Percentiles rank a stretch among this genome's conserved stretches.
Conservation (phyloP, 768 basidiomycete species). For the Polyporus arcularius region DNA sequence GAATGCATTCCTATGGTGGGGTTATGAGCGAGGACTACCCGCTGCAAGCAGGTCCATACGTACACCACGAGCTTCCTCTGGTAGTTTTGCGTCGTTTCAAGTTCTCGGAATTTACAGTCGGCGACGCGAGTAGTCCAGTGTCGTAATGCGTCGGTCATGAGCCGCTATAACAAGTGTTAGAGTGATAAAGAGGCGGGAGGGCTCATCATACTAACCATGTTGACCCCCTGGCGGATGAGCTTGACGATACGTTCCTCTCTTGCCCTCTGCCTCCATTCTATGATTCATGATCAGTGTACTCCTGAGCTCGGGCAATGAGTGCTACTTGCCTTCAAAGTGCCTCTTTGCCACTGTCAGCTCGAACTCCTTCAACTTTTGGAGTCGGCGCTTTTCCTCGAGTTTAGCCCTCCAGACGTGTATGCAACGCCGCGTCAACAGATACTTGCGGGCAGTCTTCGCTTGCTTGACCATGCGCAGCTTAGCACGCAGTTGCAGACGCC, state of each 20-base stretch:
- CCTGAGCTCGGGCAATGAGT: background rate
- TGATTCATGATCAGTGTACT: background rate
- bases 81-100: constrained; percentile 57
- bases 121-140: constrained; percentile 77
- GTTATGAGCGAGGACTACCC: background rate
- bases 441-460: constrained; percentile 55
- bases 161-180: constrained; percentile 42
- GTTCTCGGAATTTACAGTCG: constrained; percentile 69
- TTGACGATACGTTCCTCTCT: constrained; percentile 41
- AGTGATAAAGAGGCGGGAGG: background rate
- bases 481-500: constrained; percentile 57
- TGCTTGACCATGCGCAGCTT: constrained; percentile 52
- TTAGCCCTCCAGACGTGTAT: constrained; percentile 52
- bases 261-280: constrained; percentile 51
- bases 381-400: constrained; percentile 44
- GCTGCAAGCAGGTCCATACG: constrained; percentile 4
- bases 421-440: constrained; percentile 47
- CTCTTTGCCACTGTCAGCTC: constrained; percentile 39
- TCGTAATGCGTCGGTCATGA: constrained; percentile 47
- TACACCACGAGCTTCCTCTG: constrained; percentile 42
- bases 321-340: constrained; percentile 37
- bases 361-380: constrained; percentile 46
- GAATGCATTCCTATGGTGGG: constrained; percentile 50
- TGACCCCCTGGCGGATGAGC: constrained; percentile 40
- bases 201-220: constrained; percentile 37